Evolutionary conservation across 2,329 filamentous ascomycete species (phyloP).

Genomic region (Botrytis fragariae): DNA sequence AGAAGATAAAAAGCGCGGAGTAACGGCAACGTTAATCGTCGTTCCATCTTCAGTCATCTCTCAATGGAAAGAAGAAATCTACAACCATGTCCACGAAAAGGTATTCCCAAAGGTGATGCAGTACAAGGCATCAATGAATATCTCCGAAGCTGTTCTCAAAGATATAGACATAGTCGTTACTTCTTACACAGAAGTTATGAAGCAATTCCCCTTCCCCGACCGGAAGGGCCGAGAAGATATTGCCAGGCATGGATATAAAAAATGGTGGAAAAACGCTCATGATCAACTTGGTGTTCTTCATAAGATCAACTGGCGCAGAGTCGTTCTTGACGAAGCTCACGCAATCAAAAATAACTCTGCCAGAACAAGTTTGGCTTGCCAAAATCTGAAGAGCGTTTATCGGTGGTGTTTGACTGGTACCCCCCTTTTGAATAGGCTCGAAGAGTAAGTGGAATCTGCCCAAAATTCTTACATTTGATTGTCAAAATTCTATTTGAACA

Average conservation of each 20-base stretch:
- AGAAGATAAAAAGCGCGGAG: slow-evolving; percentile 36
- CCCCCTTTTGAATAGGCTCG: slow-evolving; percentile 34
- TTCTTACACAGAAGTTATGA: slow-evolving; percentile 35
- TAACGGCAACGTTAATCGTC: slow-evolving; percentile 36
- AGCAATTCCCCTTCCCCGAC: slow-evolving; percentile 87
- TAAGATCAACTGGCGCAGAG: slow-evolving; percentile 46
- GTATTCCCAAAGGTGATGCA: slow-evolving; percentile 30
- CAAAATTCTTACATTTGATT: background rate
- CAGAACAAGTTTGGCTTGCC: slow-evolving; percentile 46
- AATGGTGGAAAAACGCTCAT: slow-evolving; percentile 39
- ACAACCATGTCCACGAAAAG: slow-evolving; percentile 25
- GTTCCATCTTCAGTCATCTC: slow-evolving; percentile 32
- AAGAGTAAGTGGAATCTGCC: slow-evolving; percentile 30
- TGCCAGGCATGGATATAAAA: slow-evolving; percentile 39
- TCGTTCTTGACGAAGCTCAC: slow-evolving; percentile 59
- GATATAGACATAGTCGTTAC: slow-evolving; percentile 35
- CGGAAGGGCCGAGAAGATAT: slow-evolving; percentile 87
- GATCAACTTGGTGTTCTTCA: slow-evolving; percentile 42
- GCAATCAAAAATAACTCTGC: slow-evolving; percentile 50
- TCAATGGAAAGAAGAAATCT: slow-evolving; percentile 37
- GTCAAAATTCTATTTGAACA: background rate
- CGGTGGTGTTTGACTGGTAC: slow-evolving; percentile 39
- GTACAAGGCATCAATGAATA: slow-evolving; percentile 26
- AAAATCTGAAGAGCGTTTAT: slow-evolving; percentile 36
- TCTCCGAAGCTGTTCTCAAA: slow-evolving; percentile 22